Evolutionary conservation across 495 filamentous ascomycete species (phyloP), one percentile per base, ranked within the genome.

Genomic region (Hypoxylon perforatum): DNA sequence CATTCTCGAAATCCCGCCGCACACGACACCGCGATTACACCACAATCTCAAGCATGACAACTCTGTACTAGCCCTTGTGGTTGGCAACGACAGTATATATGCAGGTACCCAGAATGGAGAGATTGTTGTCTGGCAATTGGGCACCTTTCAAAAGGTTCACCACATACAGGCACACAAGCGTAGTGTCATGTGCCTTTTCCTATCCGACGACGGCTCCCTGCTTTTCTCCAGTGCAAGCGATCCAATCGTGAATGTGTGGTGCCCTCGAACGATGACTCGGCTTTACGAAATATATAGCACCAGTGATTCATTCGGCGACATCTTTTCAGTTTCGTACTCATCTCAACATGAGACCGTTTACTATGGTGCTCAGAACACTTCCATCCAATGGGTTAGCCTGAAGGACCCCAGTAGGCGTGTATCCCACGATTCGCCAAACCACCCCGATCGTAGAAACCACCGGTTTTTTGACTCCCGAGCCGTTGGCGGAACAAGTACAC

Each of bases 151-250:
- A 74, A 87, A 89, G 17, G 84, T 90, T 30, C 81, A 85, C 44
- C 88, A 87, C 1, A 86, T 97, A 57, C 88, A 92, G 64, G 95
- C 90, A 10, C 95, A 99, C 78, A 89, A 88, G 71, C 91, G 94
- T 35, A 96, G 93, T 71, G 92, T 99, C 39, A 87, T 99, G 38
- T 90, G 87, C 66, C 84, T 99, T 3, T 92, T 85, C 73, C 82
- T 97, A 1, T 92, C 91, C 8, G 80, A 87, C 35, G 91, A 95
- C 74, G 76, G 85, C 38, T 82, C 83, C 39, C 80, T 95, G 14
- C 88, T 99, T 14, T 95, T 99, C 75, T 98, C 96, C 30, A 94
- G 90, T 72, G 96, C 92, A 15, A 93, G 92, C 38, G 96, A 99
- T 73, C 92, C 94, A 4, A 91, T 97, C 61, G 88, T 98, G 55